Evolutionary conservation across 345 rosid species (phyloP), one percentile per base, ranked within the genome.

Genomic region (Lumnitzera racemosa): DNA sequence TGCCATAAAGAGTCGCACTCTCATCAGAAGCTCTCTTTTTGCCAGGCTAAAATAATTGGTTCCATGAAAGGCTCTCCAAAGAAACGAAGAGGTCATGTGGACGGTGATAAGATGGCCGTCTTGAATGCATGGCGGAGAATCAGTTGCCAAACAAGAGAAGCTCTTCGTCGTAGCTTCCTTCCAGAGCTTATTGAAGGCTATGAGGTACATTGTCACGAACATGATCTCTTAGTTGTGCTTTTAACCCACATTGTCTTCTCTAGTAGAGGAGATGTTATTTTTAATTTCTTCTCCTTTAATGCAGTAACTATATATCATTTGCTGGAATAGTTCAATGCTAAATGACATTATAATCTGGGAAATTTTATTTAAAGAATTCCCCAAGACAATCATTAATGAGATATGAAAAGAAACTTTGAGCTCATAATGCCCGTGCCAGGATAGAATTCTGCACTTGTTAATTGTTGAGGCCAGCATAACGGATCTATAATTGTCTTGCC

Each of bases 111-210:
- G 80, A 65, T 80, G 48, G 78, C 84, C 47, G 88, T 81, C 71
- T 68, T 89, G 66, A 81, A 76, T 72, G 94, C 97, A 49, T 92
- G 97, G 98, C 82, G 59, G 10, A 77, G 97, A 72, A 77, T 92
- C 24, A 83, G 82, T 54, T 75, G 88, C 71, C 74, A 96, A 56
- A 92, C 97, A 24, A 89, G 98, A 69, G 96, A 85, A 56, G 97
- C 91, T 43, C 81, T 92, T 62, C 87, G 96, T 4, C 96, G 97
- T 36, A 81, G 96, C 81, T 89, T 84, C 66, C 85, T 89, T 74
- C 72, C 89, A 0, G 95, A 85, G 55, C 87, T 92, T 24, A 73
- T 92, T 56, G 80, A 86, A 53, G 76, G 87, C 70, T 92, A 84
- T 60, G 97, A 89, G 97, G 98, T 84, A 78, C 20, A 20, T 46